Evolutionary conservation across 208 protist species (phyloP), one percentile per base, ranked within the genome.

Genomic region (Acanthamoeba royreba): DNA sequence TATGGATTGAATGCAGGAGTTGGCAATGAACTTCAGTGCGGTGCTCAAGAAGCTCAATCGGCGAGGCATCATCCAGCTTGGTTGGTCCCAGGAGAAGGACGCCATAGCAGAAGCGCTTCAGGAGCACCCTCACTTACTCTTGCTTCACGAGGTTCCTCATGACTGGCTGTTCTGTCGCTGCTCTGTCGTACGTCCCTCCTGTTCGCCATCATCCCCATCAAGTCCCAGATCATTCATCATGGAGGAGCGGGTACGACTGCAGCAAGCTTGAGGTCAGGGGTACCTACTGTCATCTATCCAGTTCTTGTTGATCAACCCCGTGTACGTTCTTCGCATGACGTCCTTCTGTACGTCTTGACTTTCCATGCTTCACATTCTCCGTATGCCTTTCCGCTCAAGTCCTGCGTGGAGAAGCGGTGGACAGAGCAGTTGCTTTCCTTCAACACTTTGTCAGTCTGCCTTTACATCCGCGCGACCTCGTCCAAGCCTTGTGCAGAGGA

Each of bases 291-390:
- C 11, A 55, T 96, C 8, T 58, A 96, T 38, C 95, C 95, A 22
- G 96, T 96, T 28, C 96, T 96, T 92, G 94, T 94, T 19, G 95
- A 96, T 35, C 95, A 96, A 61, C 93, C 90, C 77, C 61, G 61
- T 17, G 61, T 72, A 72, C 61, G 61, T 19, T 9, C 13, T 55
- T 19, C 13, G 49, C 5, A 35, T 13, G 55, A 5, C 53, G 53
- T 33, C 33, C 55, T 66, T 25, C 33, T 25, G 4, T 25, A 8
- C 25, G 5, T 25, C 55, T 28, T 5, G 4, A 28, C 5, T 28
- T 28, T 25, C 19, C 9, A 9, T 31, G 55, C 9, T 8, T 7
- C 5, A n/a, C 31, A 9, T 35, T 33, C 19, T 4, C 7, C 8
- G 7, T 17, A 72, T n/a, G 61, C 40, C 31, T n/a, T 35, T 17